Percentiles rank a stretch among this genome's conserved stretches.
These are phyloP conservation scores for Backusella mclennaniae DNA, from an alignment of 192 early-diverging fungal genomes.

Conservation along the genomic window DNA sequence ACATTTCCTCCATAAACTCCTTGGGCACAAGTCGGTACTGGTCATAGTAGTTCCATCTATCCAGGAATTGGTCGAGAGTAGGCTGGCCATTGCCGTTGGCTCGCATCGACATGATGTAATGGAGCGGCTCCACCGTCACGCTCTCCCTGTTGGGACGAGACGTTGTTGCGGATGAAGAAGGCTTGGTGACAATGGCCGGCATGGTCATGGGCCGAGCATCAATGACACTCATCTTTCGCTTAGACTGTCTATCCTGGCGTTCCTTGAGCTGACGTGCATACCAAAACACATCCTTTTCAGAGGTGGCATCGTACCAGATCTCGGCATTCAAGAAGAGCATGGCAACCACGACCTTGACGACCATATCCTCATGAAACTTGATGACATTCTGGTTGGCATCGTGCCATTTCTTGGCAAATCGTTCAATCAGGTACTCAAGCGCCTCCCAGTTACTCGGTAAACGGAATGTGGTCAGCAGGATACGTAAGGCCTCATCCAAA, in stretches of 20 bases:
- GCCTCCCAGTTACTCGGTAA: slow-evolving; percentile 48
- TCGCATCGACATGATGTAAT: slow-evolving; percentile 22
- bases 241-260: slow-evolving; percentile 17
- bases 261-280: slow-evolving; percentile 34
- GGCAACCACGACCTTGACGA: slow-evolving; percentile 59
- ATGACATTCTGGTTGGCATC: slow-evolving; percentile 57
- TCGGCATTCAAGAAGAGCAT: slow-evolving; percentile 64
- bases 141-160: not conserved
- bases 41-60: slow-evolving; percentile 34
- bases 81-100: not conserved
- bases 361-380: slow-evolving; percentile 51
- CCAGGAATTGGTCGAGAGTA: slow-evolving; percentile 22
- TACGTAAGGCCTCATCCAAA: slow-evolving; percentile 58
- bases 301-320: slow-evolving; percentile 49
- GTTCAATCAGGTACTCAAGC: slow-evolving; percentile 54
- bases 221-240: slow-evolving; percentile 14
- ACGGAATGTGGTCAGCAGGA: slow-evolving; percentile 50
- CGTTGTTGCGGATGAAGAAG: slow-evolving; percentile 4
- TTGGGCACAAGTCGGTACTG: slow-evolving; percentile 32
- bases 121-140: slow-evolving; percentile 17
- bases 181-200: not conserved
- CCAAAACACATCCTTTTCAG: slow-evolving; percentile 37
- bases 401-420: slow-evolving; percentile 65
- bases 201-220: slow-evolving; percentile 3
- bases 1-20: slow-evolving; percentile 42